phyloP scores from a whole-genome alignment of 345 rosid species.

The Citrus hindsii region DNA sequence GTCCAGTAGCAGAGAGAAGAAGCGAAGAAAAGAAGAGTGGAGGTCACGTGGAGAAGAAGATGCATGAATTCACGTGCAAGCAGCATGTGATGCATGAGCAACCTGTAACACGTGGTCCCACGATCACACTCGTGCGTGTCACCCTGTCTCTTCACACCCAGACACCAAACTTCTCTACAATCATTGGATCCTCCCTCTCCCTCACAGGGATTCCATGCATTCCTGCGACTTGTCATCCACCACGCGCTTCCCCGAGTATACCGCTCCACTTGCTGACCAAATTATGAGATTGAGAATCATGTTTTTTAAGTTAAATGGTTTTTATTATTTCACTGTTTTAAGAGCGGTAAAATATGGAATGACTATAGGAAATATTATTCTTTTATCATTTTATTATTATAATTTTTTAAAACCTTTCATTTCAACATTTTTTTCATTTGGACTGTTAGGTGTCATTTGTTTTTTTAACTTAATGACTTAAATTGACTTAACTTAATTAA shows the following conservation, averaged over 20 bases:
- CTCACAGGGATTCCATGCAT: not conserved
- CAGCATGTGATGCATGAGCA: conserved; percentile 10
- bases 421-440: no score
- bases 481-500: no score
- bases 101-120: conserved; percentile 25
- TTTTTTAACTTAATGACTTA: no score
- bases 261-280: not conserved
- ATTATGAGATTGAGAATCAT: no score
- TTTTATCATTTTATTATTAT: no score
- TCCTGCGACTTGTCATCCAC: not conserved
- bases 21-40: not conserved
- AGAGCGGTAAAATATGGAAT: no score
- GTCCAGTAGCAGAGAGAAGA: no score
- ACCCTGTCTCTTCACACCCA: conserved; percentile 29
- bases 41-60: conserved; percentile 24
- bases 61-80: conserved; percentile 29
- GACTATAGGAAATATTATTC: no score
- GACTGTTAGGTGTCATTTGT: no score
- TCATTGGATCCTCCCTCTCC: conserved; percentile 35
- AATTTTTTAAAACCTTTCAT: no score
- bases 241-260: not conserved
- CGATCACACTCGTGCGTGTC: conserved; percentile 31
- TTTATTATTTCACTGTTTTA: no score
- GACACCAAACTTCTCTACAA: conserved; percentile 33
- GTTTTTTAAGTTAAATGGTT: no score